Evolutionary conservation across 2,329 filamentous ascomycete genomes (phyloP).

Genomic region (Fusarium clavum): DNA sequence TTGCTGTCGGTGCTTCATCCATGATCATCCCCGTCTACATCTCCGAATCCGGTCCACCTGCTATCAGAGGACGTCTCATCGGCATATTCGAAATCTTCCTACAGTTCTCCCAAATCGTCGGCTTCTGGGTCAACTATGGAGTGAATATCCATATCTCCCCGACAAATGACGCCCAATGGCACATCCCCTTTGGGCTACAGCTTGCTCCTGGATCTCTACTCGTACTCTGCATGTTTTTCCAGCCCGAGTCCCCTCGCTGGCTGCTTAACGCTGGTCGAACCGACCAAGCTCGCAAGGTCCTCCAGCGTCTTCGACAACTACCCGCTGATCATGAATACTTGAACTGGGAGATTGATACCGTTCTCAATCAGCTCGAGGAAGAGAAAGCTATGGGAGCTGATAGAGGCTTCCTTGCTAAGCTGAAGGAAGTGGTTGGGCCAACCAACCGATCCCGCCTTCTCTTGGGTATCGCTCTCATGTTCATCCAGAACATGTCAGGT

Average conservation of each 20-base stretch:
- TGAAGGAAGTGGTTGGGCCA: background rate
- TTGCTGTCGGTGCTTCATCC: conserved; percentile 10
- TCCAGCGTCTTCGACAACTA: conserved; percentile 3
- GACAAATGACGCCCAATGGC: background rate
- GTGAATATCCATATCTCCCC: conserved; percentile 1
- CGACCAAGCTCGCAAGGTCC: background rate
- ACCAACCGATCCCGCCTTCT: conserved; percentile 5
- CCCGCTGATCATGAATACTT: background rate
- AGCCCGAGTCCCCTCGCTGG: conserved; percentile 7
- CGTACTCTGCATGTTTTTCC: conserved; percentile 3
- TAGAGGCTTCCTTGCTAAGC: background rate
- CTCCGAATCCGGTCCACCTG: conserved; percentile 17
- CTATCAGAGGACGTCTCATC: conserved; percentile 19
- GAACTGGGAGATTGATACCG: conserved; percentile 1
- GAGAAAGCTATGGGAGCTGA: background rate
- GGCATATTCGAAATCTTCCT: conserved; percentile 28
- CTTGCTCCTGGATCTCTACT: conserved; percentile 2
- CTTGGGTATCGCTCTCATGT: conserved; percentile 3
- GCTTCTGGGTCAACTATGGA: conserved; percentile 14
- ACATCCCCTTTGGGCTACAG: background rate
- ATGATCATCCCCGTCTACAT: conserved; percentile 28
- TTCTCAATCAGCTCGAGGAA: conserved; percentile 1
- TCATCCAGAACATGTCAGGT: conserved; percentile 14
- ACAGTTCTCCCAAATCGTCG: conserved; percentile 17
- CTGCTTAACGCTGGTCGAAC: background rate